Evolutionary conservation across 1,284 basidiomycete genomes (phyloP).

Genomic region (Heliocybe sulcata): DNA sequence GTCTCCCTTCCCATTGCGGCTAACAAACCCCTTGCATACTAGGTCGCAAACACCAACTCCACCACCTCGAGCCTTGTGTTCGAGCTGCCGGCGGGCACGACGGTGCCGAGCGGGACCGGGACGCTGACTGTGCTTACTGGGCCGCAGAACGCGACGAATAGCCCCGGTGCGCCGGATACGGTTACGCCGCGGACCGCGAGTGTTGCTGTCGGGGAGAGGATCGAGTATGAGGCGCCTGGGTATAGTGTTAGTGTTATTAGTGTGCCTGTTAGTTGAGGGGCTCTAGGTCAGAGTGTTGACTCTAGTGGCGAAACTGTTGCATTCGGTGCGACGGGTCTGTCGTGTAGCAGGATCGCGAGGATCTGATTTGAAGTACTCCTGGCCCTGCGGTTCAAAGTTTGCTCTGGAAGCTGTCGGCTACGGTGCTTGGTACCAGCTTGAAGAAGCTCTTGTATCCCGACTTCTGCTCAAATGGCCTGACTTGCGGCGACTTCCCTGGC

Average conservation of each 20-base stretch:
- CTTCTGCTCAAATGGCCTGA: too few species aligned
- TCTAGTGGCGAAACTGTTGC: too few species aligned
- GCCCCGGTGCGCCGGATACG: slow-evolving; percentile 37
- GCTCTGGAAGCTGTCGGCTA: too few species aligned
- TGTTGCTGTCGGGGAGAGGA: slow-evolving; percentile 38
- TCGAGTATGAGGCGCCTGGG: slow-evolving; percentile 50
- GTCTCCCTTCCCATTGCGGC: too few species aligned
- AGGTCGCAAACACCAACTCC: slow-evolving; percentile 48
- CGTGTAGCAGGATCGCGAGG: too few species aligned
- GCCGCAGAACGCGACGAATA: slow-evolving; percentile 42
- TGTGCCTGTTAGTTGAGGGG: slow-evolving; percentile 9
- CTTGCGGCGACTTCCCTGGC: too few species aligned
- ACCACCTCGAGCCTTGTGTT: slow-evolving; percentile 38
- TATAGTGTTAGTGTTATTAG: slow-evolving; percentile 54
- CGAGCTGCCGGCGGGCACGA: slow-evolving; percentile 43
- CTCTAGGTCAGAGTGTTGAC: neutral
- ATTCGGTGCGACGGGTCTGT: too few species aligned
- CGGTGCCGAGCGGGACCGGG: slow-evolving; percentile 28
- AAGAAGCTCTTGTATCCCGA: too few species aligned
- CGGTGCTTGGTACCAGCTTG: too few species aligned
- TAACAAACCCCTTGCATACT: too few species aligned
- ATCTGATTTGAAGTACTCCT: too few species aligned
- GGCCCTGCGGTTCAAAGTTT: too few species aligned
- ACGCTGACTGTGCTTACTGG: slow-evolving; percentile 42
- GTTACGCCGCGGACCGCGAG: slow-evolving; percentile 37